Conservation (phyloP, 2,329 filamentous ascomycete genomes). For the Dryadomyces quercus-mongolicae region DNA sequence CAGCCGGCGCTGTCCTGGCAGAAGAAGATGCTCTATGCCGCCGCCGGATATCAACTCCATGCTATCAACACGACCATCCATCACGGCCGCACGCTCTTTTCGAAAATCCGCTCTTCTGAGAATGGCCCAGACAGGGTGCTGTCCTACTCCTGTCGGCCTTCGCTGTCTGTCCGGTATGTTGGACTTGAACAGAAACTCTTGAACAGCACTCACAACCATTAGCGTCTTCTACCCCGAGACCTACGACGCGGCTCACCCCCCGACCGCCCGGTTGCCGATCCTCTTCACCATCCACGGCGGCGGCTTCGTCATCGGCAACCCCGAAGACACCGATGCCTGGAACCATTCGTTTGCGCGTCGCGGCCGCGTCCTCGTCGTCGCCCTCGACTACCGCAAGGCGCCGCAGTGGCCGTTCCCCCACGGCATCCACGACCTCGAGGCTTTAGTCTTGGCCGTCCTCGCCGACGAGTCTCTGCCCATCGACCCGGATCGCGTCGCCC, state of each 20-base stretch:
- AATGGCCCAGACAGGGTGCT: conserved; percentile 10
- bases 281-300: conserved; percentile 41
- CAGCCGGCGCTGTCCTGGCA: too few species aligned
- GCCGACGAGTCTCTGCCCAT: conserved; percentile 31
- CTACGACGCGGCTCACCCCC: conserved; percentile 16
- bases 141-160: conserved; percentile 12
- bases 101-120: background rate
- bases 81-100: background rate
- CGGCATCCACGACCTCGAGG: conserved; percentile 31
- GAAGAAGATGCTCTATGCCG: background rate
- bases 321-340: conserved; percentile 33
- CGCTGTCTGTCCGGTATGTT: conserved; percentile 5
- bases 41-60: background rate
- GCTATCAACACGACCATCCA: conserved; percentile 1
- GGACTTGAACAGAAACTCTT: too few species aligned
- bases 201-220: too few species aligned
- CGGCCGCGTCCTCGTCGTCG: conserved; percentile 30
- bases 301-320: conserved; percentile 31
- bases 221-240: conserved; percentile 28
- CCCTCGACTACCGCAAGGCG: conserved; percentile 36
- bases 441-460: conserved; percentile 28
- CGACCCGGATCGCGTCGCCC: conserved; percentile 25
- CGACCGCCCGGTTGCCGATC: conserved; percentile 22
- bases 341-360: conserved; percentile 28
- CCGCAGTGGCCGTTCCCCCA: conserved; percentile 31